Percentiles rank a stretch among this genome's conserved stretches.
Conservation (phyloP, 306 rosid genomes). For the Prunus kanzakura region DNA sequence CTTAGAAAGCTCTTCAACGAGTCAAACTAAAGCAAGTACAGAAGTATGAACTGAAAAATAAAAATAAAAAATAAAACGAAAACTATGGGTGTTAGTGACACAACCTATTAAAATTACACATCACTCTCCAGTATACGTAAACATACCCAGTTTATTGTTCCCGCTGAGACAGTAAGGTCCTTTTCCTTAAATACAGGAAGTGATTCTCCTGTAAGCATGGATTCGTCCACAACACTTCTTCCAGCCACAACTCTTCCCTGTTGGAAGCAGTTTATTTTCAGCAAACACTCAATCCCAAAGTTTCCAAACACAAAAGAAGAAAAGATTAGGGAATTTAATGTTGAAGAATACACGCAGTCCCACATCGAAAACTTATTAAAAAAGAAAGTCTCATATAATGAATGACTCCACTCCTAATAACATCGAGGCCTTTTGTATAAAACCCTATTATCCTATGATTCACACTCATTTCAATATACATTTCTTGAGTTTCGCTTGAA, state of each 20-base stretch:
- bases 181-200: constrained; percentile 91
- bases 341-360: too few relatives aligned
- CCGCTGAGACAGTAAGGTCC: constrained; percentile 83
- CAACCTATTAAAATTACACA: too few relatives aligned
- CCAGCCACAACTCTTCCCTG: constrained; percentile 90
- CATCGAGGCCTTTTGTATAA: too few relatives aligned
- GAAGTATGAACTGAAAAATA: not conserved
- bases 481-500: not conserved
- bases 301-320: constrained; percentile 7
- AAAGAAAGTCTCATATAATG: too few relatives aligned
- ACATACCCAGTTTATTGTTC: constrained; percentile 93
- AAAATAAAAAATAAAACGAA: not conserved
- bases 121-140: constrained; percentile 4
- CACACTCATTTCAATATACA: not conserved
- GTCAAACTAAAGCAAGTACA: not conserved
- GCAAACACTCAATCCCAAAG: constrained; percentile 25
- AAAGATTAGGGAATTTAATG: not conserved
- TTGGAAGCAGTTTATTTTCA: constrained; percentile 30
- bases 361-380: too few relatives aligned
- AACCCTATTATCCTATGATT: not conserved
- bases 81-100: not conserved
- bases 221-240: constrained; percentile 96
- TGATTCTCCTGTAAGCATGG: constrained; percentile 99
- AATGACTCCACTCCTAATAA: too few relatives aligned
- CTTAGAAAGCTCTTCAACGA: not conserved